A percentile compares a stretch with the other conserved stretches of the same genome.
These are phyloP conservation scores for Enterospora canceri DNA, from an alignment of 371 early-diverging fungal species.

Conservation along the genomic window DNA sequence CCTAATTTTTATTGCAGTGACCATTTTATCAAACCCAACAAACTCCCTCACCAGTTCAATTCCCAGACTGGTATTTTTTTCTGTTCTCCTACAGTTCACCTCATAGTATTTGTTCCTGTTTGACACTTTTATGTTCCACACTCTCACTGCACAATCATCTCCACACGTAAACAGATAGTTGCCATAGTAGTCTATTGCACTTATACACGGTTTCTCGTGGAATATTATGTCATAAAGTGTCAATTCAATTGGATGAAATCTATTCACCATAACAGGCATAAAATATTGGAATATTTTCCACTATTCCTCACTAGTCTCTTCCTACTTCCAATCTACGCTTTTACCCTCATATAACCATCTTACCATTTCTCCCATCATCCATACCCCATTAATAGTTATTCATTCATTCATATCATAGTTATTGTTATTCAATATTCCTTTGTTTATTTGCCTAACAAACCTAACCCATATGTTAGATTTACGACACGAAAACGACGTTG, in stretches of 20 bases:
- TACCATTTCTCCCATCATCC: neutral
- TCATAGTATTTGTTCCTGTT: neutral
- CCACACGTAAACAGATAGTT: slow-evolving; percentile 51
- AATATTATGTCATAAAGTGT: slow-evolving; percentile 54
- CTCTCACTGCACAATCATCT: slow-evolving; percentile 44
- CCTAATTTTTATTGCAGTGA: slow-evolving; percentile 37
- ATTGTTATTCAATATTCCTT: neutral
- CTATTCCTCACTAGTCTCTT: neutral
- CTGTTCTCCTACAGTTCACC: slow-evolving; percentile 38
- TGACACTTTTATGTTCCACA: slow-evolving; percentile 45
- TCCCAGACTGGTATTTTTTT: slow-evolving; percentile 24
- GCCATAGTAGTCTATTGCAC: slow-evolving; percentile 32
- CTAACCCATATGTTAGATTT: neutral
- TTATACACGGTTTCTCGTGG: slow-evolving; percentile 53
- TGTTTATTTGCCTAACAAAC: neutral
- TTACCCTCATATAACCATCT: neutral
- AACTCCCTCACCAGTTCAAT: slow-evolving; percentile 41
- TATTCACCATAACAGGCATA: neutral
- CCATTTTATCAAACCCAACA: slow-evolving; percentile 42
- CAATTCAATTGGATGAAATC: slow-evolving; percentile 30
- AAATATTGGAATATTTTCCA: neutral
- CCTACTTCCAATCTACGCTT: too few relatives aligned
- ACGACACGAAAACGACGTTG: slow-evolving; percentile 51
- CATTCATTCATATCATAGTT: neutral
- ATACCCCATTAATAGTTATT: neutral